Percentiles rank a stretch among this genome's conserved stretches.
These are phyloP conservation scores for Colletotrichum chrysophilum DNA, from an alignment of 2,329 filamentous ascomycete species.

Conservation along the genomic window DNA sequence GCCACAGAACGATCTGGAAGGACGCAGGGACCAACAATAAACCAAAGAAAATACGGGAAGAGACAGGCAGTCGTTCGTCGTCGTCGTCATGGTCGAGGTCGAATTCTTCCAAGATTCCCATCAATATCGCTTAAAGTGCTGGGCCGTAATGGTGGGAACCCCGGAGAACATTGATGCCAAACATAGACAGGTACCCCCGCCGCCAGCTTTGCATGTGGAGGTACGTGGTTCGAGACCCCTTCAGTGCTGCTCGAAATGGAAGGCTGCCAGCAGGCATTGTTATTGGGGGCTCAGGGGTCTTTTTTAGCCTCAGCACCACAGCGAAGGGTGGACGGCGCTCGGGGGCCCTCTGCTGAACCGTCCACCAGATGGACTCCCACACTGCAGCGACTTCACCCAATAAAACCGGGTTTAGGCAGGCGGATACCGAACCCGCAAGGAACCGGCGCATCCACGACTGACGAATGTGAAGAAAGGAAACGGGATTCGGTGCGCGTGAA, in stretches of 20 bases:
- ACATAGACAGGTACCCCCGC: constrained; percentile 11
- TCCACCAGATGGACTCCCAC: background rate
- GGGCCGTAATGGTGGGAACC: constrained; percentile 6
- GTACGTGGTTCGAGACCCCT: constrained; percentile 15
- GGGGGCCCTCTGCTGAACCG: constrained; percentile 14
- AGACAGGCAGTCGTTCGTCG: background rate
- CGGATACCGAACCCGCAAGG: background rate
- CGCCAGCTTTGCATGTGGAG: constrained; percentile 12
- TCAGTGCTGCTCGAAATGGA: background rate
- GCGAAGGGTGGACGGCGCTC: background rate
- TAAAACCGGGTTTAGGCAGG: background rate
- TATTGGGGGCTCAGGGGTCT: constrained; percentile 3
- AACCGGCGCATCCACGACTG: background rate
- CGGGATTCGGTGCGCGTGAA: background rate
- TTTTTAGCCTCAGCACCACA: constrained; percentile 4
- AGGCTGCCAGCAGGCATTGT: constrained; percentile 6
- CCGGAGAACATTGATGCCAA: constrained; percentile 6
- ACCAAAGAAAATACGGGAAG: background rate
- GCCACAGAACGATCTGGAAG: background rate
- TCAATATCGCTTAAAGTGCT: constrained; percentile 18
- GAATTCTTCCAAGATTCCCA: background rate
- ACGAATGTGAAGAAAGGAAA: background rate
- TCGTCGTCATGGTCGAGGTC: background rate
- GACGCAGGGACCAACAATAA: background rate
- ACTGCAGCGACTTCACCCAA: background rate